Evolutionary conservation across 2,329 filamentous ascomycete genomes (phyloP).

Genomic region (Epichloe sp.): DNA sequence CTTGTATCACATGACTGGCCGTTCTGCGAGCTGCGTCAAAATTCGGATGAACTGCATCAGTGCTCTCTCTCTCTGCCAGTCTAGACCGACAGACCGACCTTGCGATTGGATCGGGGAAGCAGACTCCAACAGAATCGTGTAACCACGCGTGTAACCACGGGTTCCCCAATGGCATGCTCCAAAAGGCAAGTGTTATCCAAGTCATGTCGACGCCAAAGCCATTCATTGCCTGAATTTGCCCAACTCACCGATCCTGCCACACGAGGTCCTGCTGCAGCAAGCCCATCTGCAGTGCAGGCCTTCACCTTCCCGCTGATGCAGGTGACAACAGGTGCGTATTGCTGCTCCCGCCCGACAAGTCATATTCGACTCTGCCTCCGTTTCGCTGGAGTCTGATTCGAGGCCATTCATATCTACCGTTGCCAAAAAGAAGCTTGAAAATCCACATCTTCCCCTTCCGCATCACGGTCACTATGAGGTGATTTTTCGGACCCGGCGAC

Average conservation of each 20-base stretch:
- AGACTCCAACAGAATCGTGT: background rate
- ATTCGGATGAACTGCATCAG: background rate
- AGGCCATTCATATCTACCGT: background rate
- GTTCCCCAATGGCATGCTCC: background rate
- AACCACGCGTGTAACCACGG: background rate
- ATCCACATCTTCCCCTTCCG: background rate
- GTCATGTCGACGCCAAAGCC: background rate
- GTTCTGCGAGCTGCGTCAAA: background rate
- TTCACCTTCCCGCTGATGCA: background rate
- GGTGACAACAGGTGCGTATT: background rate
- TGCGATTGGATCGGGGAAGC: background rate
- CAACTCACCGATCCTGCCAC: background rate
- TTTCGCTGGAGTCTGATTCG: too few relatives aligned
- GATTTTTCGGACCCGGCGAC: background rate
- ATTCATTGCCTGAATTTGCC: background rate
- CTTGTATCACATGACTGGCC: background rate
- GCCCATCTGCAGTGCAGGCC: conserved; percentile 2
- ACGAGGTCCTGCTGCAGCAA: background rate
- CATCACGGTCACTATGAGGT: background rate
- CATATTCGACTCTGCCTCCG: too few relatives aligned
- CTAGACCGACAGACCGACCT: background rate
- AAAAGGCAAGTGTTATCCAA: background rate
- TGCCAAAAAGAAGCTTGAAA: background rate
- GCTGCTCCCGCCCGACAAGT: background rate
- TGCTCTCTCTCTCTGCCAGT: background rate